A percentile compares a stretch with the other conserved stretches of the same genome.
Evolutionary conservation across 176 grass and related monocot genomes (phyloP).

Genomic region (Phoenix roebelenii): DNA sequence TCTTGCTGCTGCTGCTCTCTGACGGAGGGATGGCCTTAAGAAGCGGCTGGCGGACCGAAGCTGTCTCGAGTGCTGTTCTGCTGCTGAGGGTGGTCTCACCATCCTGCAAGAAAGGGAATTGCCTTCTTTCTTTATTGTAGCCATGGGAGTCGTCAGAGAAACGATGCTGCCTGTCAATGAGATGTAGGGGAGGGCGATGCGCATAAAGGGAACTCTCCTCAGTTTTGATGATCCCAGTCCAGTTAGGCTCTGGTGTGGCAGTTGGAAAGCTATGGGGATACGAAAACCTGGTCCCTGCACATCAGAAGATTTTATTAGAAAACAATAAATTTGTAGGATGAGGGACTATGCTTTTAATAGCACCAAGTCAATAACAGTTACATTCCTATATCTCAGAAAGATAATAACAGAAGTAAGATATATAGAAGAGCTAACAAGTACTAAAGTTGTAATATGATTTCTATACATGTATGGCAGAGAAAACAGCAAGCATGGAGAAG

Average conservation of each 20-base stretch:
- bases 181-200: conserved; percentile 27
- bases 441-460: too few relatives aligned
- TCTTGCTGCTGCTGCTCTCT: conserved; percentile 44
- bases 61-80: neutral
- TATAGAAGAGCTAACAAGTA: too few relatives aligned
- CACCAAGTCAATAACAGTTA: too few relatives aligned
- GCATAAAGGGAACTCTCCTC: conserved; percentile 30
- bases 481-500: too few relatives aligned
- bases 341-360: neutral
- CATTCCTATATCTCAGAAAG: too few relatives aligned
- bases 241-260: conserved; percentile 36
- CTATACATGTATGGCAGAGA: too few relatives aligned
- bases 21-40: conserved; percentile 23
- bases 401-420: too few relatives aligned
- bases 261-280: conserved; percentile 44
- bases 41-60: conserved; percentile 29
- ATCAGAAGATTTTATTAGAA: conserved; percentile 1
- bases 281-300: conserved; percentile 36
- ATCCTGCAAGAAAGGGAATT: conserved; percentile 35
- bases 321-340: neutral
- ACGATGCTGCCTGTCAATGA: conserved; percentile 2
- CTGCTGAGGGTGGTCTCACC: neutral
- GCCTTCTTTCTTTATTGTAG: conserved; percentile 40
- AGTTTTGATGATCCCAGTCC: conserved; percentile 35
- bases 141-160: conserved; percentile 10